Conservation (phyloP, 805 yeast species). For the Hanseniaspora guilliermondii region DNA sequence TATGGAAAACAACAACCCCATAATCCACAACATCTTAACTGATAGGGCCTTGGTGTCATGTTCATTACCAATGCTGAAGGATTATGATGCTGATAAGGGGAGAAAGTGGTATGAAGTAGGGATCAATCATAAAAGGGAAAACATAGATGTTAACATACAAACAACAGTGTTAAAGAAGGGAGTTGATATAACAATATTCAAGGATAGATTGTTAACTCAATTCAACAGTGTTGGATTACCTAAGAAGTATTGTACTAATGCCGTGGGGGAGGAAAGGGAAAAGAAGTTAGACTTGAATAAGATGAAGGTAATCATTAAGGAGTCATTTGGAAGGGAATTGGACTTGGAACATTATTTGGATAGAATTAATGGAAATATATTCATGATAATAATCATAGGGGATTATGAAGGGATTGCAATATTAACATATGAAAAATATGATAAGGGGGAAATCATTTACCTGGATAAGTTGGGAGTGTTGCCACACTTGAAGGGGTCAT, state of each 20-base stretch:
- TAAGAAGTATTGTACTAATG: not conserved
- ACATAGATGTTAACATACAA: conserved; percentile 21
- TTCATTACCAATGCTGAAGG: conserved; percentile 60
- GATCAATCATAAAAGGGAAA: conserved; percentile 3
- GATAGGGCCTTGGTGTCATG: conserved; percentile 86
- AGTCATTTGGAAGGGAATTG: conserved; percentile 63
- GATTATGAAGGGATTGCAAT: conserved; percentile 94
- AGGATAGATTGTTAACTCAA: conserved; percentile 17
- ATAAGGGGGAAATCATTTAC: conserved; percentile 47
- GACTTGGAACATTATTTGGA: conserved; percentile 52
- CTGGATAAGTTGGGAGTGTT: conserved; percentile 90
- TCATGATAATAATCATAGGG: conserved; percentile 75
- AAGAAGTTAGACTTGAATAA: conserved; percentile 40
- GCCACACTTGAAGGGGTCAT: conserved; percentile 71
- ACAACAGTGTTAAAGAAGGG: conserved; percentile 79
- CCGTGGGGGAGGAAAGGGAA: not conserved
- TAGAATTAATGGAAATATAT: conserved; percentile 53
- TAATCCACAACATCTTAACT: conserved; percentile 78
- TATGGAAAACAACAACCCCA: conserved; percentile 58
- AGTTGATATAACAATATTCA: conserved; percentile 29
- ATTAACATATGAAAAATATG: conserved; percentile 59
- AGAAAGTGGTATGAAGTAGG: not conserved
- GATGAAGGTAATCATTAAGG: conserved; percentile 53
- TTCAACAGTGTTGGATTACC: conserved; percentile 25
- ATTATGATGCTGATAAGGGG: conserved; percentile 16